Conservation (phyloP, 1,284 basidiomycete genomes). For the Quambalaria eucalypti region DNA sequence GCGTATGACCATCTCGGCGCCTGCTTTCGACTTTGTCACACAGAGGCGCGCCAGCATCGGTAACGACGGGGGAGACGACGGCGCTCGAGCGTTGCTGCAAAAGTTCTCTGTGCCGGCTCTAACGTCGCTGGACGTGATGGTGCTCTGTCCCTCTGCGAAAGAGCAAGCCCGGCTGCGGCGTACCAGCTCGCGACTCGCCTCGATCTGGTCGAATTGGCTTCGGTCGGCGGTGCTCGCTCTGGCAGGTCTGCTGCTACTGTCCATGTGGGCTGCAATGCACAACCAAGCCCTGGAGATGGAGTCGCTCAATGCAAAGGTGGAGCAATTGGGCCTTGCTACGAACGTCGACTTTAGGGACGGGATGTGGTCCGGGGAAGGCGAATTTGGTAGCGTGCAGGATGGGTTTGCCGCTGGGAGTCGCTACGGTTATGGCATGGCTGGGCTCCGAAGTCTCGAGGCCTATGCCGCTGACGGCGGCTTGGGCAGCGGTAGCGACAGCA, state of each 20-base stretch:
- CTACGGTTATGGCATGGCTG: too few relatives aligned
- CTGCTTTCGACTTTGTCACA: neutral
- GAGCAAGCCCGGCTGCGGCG: neutral
- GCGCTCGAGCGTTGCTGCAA: neutral
- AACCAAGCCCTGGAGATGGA: neutral
- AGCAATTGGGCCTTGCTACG: neutral
- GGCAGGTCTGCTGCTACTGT: neutral
- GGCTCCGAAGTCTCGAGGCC: too few relatives aligned
- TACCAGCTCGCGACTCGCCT: neutral
- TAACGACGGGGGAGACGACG: neutral
- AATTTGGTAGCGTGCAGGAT: neutral
- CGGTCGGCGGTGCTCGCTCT: neutral
- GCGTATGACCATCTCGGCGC: neutral
- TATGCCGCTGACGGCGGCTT: too few relatives aligned
- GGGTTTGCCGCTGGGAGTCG: too few relatives aligned
- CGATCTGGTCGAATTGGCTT: neutral
- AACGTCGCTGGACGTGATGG: neutral
- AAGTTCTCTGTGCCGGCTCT: neutral
- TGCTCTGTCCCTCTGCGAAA: neutral
- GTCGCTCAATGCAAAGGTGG: neutral
- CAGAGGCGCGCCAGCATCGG: neutral
- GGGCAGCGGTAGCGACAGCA: too few relatives aligned
- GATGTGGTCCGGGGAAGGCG: neutral
- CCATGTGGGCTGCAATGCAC: neutral
- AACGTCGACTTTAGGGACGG: neutral